phyloP scores from a whole-genome alignment of 1,284 basidiomycete genomes.

The Puccinia polysora region DNA sequence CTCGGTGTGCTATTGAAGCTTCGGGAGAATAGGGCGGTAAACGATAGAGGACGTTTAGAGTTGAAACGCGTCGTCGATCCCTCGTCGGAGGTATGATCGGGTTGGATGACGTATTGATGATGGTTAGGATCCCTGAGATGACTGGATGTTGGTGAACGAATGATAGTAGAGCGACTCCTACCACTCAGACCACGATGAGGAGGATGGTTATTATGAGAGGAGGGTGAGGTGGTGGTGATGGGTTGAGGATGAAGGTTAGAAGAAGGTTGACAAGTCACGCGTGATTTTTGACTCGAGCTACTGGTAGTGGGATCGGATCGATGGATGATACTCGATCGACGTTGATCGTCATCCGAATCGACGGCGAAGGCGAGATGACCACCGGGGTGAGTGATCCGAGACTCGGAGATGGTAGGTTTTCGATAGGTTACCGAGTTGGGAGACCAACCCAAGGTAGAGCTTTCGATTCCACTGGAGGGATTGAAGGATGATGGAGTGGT shows the following conservation, averaged over 20 bases:
- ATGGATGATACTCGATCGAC: background rate
- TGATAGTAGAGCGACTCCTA: constrained; percentile 29
- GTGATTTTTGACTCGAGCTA: background rate
- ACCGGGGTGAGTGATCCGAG: background rate
- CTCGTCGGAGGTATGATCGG: constrained; percentile 4
- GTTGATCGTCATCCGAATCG: constrained; percentile 38
- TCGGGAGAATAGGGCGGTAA: constrained; percentile 38
- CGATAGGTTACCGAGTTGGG: constrained; percentile 4
- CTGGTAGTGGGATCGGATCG: background rate
- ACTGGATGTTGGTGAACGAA: background rate
- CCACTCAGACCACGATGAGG: constrained; percentile 11
- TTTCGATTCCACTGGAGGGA: background rate
- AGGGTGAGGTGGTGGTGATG: no score
- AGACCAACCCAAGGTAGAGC: background rate
- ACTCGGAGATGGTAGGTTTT: constrained; percentile 2
- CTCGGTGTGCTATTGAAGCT: background rate
- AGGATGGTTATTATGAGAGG: background rate
- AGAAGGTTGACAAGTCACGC: background rate
- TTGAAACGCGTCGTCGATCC: constrained; percentile 2
- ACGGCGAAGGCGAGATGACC: constrained; percentile 39
- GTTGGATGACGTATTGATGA: background rate
- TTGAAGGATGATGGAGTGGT: background rate
- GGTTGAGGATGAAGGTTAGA: background rate
- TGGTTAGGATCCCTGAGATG: background rate
- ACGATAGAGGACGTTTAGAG: constrained; percentile 33